These are phyloP conservation scores for Inonotus hispidus DNA, from an alignment of 1,284 basidiomycete species.

Conservation along the genomic window DNA sequence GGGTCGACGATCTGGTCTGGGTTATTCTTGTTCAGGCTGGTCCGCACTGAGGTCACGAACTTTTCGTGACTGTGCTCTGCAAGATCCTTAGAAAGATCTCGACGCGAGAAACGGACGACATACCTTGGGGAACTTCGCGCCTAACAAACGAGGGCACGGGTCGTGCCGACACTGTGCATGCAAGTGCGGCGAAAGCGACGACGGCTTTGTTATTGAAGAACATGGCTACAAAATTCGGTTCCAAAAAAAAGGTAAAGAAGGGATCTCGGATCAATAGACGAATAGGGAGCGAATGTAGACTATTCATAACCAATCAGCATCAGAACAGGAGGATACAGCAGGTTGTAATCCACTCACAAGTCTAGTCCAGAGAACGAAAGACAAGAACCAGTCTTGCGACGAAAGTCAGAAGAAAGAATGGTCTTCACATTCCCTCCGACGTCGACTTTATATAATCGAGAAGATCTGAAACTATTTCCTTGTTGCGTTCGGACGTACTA, in stretches of 20 bases:
- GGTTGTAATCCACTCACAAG: slow-evolving; percentile 20
- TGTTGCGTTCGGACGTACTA: background rate
- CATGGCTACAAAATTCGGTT: slow-evolving; percentile 29
- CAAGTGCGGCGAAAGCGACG: slow-evolving; percentile 35
- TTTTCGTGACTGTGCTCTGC: slow-evolving; percentile 64
- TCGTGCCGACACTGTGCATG: slow-evolving; percentile 33
- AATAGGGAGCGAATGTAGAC: slow-evolving; percentile 16
- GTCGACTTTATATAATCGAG: background rate
- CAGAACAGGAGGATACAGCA: background rate
- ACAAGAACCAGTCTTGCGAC: slow-evolving; percentile 56
- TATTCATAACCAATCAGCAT: background rate
- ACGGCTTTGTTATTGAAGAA: slow-evolving; percentile 36
- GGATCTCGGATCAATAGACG: slow-evolving; percentile 19
- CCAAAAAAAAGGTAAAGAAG: slow-evolving; percentile 4
- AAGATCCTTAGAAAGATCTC: background rate
- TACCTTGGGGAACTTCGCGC: slow-evolving; percentile 66
- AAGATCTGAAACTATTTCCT: background rate
- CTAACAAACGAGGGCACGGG: slow-evolving; percentile 32
- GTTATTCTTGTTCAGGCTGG: slow-evolving; percentile 48
- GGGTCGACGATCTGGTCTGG: slow-evolving; percentile 54
- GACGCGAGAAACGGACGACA: background rate
- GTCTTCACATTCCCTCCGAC: slow-evolving; percentile 12
- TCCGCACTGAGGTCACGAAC: slow-evolving; percentile 46
- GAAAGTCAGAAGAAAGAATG: slow-evolving; percentile 29
- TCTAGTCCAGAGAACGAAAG: slow-evolving; percentile 26